Percentiles rank a stretch among this genome's conserved stretches.
These are phyloP conservation scores for Rosa persica DNA, from an alignment of 306 rosid genomes.

Conservation along the genomic window DNA sequence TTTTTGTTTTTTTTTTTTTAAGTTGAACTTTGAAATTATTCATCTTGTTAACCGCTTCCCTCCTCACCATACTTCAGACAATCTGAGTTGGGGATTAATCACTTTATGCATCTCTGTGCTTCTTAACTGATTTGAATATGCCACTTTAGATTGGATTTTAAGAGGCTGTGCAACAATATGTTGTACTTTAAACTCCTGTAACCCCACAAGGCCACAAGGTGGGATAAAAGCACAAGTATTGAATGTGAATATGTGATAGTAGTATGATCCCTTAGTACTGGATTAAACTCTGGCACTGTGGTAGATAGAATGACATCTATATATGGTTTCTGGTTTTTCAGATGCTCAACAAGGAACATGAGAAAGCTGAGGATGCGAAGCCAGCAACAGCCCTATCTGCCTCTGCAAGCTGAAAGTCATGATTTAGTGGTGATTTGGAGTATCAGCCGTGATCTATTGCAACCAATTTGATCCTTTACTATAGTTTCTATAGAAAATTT, in stretches of 20 bases:
- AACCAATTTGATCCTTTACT: background rate
- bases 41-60: background rate
- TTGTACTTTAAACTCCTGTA: background rate
- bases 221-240: background rate
- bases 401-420: slow-evolving; percentile 28
- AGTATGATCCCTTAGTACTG: background rate
- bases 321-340: slow-evolving; percentile 22
- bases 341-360: slow-evolving; percentile 62
- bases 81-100: background rate
- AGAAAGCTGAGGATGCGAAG: slow-evolving; percentile 58
- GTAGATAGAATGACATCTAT: background rate
- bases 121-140: background rate
- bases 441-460: background rate
- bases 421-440: slow-evolving; percentile 2
- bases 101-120: background rate
- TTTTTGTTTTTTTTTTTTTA: too few species aligned
- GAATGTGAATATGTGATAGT: too few species aligned
- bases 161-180: background rate
- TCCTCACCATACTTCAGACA: background rate
- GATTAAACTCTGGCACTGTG: background rate
- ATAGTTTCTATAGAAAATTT: slow-evolving; percentile 27
- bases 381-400: slow-evolving; percentile 33
- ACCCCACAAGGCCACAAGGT: background rate
- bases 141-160: background rate
- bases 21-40: too few species aligned